phyloP scores from a whole-genome alignment of 2,329 filamentous ascomycete genomes.

The Colletotrichum lentis region DNA sequence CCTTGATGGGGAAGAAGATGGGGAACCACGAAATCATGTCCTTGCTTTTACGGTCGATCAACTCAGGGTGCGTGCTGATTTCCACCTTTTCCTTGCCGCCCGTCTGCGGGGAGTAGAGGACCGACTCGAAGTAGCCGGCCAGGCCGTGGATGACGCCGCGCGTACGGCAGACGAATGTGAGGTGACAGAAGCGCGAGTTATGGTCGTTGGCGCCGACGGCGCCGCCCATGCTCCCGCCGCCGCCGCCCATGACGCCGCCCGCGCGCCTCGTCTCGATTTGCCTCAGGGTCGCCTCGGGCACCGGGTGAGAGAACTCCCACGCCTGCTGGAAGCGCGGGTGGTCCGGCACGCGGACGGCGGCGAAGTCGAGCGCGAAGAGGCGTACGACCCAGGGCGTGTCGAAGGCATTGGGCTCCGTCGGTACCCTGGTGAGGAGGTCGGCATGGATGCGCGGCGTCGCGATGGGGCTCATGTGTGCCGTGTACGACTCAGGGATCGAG shows the following conservation, averaged over 20 bases:
- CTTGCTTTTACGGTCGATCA: conserved; percentile 89
- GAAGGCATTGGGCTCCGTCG: conserved; percentile 74
- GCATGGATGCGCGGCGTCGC: conserved; percentile 84
- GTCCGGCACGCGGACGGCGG: conserved; percentile 64
- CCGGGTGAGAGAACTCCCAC: conserved; percentile 83
- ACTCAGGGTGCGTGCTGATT: conserved; percentile 90
- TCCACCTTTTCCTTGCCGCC: conserved; percentile 69
- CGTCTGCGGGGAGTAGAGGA: conserved; percentile 75
- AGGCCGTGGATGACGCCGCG: conserved; percentile 89
- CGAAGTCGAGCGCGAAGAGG: conserved; percentile 87
- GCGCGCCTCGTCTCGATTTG: conserved; percentile 65
- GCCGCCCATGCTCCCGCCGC: conserved; percentile 76
- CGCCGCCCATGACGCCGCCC: conserved; percentile 71
- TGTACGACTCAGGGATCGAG: conserved; percentile 93
- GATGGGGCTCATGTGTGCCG: conserved; percentile 91
- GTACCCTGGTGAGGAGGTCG: conserved; percentile 73
- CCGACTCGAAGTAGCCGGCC: conserved; percentile 94
- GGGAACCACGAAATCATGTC: conserved; percentile 99
- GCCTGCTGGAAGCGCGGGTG: conserved; percentile 74
- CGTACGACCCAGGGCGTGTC: conserved; percentile 96
- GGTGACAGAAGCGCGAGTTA: conserved; percentile 80
- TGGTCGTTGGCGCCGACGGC: conserved; percentile 88
- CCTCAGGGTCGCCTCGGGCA: conserved; percentile 66
- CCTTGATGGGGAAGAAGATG: conserved; percentile 96
- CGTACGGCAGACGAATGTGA: conserved; percentile 79